Evolutionary conservation across 495 filamentous ascomycete species (phyloP).

Genomic region (Neurospora africana): DNA sequence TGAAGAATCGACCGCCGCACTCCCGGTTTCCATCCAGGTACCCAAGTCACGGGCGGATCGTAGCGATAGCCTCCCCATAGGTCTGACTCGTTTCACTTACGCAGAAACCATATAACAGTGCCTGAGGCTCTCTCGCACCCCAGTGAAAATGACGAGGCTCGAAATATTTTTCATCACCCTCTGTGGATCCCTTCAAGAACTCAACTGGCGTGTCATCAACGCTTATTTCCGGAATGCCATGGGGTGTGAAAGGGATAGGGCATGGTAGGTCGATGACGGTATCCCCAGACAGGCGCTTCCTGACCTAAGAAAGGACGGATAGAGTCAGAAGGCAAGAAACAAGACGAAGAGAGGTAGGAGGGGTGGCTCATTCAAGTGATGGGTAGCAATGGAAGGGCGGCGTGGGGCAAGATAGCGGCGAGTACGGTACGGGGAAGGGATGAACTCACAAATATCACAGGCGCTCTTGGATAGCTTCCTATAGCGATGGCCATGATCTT

Average conservation of each 20-base stretch:
- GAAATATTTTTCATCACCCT: background rate
- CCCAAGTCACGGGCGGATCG: background rate
- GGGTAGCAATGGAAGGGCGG: background rate
- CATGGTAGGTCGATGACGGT: background rate
- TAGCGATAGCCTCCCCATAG: background rate
- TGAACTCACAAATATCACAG: background rate
- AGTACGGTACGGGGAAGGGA: background rate
- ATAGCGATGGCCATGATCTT: background rate
- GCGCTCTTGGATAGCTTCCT: background rate
- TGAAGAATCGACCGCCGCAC: background rate
- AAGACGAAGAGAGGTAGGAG: background rate
- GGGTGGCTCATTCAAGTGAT: background rate
- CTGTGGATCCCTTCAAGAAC: background rate
- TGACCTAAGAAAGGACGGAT: background rate
- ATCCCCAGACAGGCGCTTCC: background rate
- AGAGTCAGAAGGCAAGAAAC: background rate
- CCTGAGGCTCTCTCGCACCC: background rate
- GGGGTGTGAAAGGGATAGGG: background rate
- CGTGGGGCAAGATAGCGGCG: background rate
- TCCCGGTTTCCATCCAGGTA: background rate
- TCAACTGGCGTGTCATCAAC: background rate
- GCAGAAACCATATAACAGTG: background rate
- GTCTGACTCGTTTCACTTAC: background rate
- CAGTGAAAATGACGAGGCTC: background rate
- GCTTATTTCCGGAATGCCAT: background rate